Evolutionary conservation across 257 asterid species (phyloP).

Genomic region (Pogostemon cablin): DNA sequence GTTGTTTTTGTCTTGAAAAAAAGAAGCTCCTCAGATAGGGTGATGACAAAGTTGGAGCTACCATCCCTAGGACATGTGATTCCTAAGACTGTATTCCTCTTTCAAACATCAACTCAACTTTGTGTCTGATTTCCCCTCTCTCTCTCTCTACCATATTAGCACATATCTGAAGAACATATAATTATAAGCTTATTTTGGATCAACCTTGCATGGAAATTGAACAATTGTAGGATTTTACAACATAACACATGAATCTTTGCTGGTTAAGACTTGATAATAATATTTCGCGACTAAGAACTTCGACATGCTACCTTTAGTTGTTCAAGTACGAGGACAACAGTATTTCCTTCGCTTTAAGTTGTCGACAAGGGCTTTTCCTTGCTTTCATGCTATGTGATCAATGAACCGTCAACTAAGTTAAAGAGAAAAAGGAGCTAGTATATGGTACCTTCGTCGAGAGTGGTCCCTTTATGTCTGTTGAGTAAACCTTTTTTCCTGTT

Average conservation of each 20-base stretch:
- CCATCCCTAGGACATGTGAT: slow-evolving; percentile 21
- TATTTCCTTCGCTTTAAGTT: slow-evolving; percentile 33
- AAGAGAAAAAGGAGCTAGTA: slow-evolving; percentile 20
- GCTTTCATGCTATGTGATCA: slow-evolving; percentile 33
- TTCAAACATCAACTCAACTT: neutral
- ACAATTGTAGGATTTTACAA: neutral
- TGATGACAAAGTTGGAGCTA: slow-evolving; percentile 4
- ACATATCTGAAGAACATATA: no score
- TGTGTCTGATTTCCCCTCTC: neutral
- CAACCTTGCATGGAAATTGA: neutral
- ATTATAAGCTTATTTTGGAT: neutral
- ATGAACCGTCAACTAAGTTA: slow-evolving; percentile 28
- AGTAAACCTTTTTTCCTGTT: neutral
- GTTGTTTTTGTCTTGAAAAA: neutral
- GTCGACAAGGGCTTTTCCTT: slow-evolving; percentile 20
- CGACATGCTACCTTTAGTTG: slow-evolving; percentile 37
- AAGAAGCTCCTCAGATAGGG: neutral
- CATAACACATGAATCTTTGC: neutral
- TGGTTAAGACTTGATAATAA: neutral
- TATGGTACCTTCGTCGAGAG: slow-evolving; percentile 33
- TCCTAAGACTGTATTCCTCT: slow-evolving; percentile 11
- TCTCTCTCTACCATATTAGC: no score
- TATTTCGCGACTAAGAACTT: neutral
- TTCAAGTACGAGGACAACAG: slow-evolving; percentile 27
- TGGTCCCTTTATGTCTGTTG: slow-evolving; percentile 39